These are phyloP conservation scores for Jaminaea rosea DNA, from an alignment of 1,284 basidiomycete species.

Conservation along the genomic window DNA sequence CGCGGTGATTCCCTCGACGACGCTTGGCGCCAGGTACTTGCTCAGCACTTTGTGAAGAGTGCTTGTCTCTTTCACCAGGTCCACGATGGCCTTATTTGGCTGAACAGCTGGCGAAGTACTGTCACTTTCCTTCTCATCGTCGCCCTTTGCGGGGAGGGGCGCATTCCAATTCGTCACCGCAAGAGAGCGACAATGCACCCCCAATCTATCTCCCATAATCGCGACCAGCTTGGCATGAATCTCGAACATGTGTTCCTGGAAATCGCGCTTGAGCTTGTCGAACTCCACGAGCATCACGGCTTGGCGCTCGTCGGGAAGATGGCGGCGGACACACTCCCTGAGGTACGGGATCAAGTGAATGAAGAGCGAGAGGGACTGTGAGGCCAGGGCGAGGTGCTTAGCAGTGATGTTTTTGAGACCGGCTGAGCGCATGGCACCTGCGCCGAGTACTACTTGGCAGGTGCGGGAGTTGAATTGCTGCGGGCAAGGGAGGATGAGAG, in stretches of 20 bases:
- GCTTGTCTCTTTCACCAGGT: constrained; percentile 87
- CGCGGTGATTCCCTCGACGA: constrained; percentile 30
- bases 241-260: constrained; percentile 97
- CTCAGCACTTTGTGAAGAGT: constrained; percentile 92
- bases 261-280: constrained; percentile 95
- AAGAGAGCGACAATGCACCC: constrained; percentile 70
- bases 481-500: too few relatives aligned
- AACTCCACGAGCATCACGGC: constrained; percentile 95
- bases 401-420: constrained; percentile 97
- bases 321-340: constrained; percentile 82
- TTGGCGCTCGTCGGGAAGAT: constrained; percentile 74
- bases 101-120: constrained; percentile 6
- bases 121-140: not conserved
- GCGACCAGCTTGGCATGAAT: constrained; percentile 94
- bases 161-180: constrained; percentile 48
- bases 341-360: constrained; percentile 93
- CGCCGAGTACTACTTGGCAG: constrained; percentile 94
- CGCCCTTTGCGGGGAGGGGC: constrained; percentile 10
- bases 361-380: constrained; percentile 86
- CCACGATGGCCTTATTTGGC: constrained; percentile 73
- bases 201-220: constrained; percentile 93
- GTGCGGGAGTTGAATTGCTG: constrained; percentile 82
- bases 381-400: constrained; percentile 85
- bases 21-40: constrained; percentile 60
- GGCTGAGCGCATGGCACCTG: constrained; percentile 93